Percentiles rank a stretch among this genome's conserved stretches.
These are phyloP conservation scores for Cercospora zeina DNA, from an alignment of 2,329 filamentous ascomycete genomes.

Conservation along the genomic window DNA sequence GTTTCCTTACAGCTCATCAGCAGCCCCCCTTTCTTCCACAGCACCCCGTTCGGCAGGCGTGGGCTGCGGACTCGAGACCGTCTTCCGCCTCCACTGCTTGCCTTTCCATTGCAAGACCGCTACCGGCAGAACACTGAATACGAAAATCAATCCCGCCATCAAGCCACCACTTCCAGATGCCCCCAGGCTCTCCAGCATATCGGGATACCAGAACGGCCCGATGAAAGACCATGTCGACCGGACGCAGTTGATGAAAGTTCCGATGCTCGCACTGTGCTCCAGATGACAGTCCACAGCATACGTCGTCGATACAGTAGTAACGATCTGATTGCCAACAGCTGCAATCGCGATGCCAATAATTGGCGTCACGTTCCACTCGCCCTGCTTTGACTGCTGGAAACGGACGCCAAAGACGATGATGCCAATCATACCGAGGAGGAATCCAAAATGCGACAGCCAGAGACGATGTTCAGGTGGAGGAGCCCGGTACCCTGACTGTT, in stretches of 20 bases:
- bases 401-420: conserved; percentile 58
- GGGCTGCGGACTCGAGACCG: conserved; percentile 8
- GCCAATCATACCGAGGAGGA: conserved; percentile 53
- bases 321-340: conserved; percentile 60
- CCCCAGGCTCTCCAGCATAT: conserved; percentile 44
- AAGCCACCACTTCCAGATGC: conserved; percentile 43
- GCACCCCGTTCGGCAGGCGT: conserved; percentile 3
- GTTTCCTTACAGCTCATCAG: neutral
- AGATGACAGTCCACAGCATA: conserved; percentile 61
- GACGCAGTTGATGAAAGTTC: conserved; percentile 60
- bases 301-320: conserved; percentile 61
- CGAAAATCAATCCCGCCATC: conserved; percentile 40
- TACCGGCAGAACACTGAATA: conserved; percentile 33
- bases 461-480: conserved; percentile 56
- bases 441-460: conserved; percentile 59
- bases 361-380: conserved; percentile 59
- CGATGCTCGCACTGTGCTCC: conserved; percentile 55
- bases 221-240: conserved; percentile 58
- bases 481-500: conserved; percentile 35
- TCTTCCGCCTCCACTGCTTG: conserved; percentile 22
- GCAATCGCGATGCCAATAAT: conserved; percentile 50
- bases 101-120: conserved; percentile 33
- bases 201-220: conserved; percentile 46
- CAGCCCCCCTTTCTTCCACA: conserved; percentile 6
- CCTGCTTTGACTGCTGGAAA: conserved; percentile 46